phyloP scores from a whole-genome alignment of 1,284 basidiomycete species.

The Marasmius fiardii region DNA sequence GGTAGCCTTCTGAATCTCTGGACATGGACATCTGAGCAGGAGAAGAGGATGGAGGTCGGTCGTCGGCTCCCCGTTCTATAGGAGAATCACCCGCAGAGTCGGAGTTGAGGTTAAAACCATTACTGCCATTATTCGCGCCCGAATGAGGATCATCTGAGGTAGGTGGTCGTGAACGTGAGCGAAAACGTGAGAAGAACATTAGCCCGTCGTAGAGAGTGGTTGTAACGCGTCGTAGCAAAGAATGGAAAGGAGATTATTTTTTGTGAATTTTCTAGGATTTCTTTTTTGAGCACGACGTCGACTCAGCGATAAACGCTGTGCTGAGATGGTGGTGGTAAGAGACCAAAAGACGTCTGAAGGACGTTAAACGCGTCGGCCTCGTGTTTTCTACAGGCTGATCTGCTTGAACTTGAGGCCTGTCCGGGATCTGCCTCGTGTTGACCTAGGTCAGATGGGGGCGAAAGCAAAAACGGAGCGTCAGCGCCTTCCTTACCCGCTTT shows the following conservation, averaged over 20 bases:
- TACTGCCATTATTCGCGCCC: constrained; percentile 18
- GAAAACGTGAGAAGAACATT: constrained; percentile 23
- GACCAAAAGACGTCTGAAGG: constrained; percentile 21
- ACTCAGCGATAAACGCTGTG: constrained; percentile 12
- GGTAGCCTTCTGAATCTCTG: constrained; percentile 63
- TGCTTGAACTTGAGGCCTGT: neutral
- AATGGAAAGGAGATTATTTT: constrained; percentile 12
- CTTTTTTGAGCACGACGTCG: constrained; percentile 9
- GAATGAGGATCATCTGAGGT: constrained; percentile 22
- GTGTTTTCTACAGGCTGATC: constrained; percentile 31
- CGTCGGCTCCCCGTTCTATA: constrained; percentile 15
- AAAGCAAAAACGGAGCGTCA: constrained; percentile 5
- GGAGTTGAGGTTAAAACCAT: constrained; percentile 2
- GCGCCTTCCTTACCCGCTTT: neutral
- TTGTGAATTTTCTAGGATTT: constrained; percentile 18
- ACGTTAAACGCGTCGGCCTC: constrained; percentile 34
- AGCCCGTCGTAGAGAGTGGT: constrained; percentile 12
- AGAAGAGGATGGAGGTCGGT: constrained; percentile 10
- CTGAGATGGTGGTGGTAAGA: constrained; percentile 15
- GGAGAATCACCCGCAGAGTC: constrained; percentile 19
- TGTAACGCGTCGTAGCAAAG: constrained; percentile 11
- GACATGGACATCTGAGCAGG: constrained; percentile 25
- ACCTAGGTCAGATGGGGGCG: constrained; percentile 24
- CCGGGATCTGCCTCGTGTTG: constrained; percentile 40
- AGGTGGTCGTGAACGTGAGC: constrained; percentile 44